phyloP scores from a whole-genome alignment of 805 yeast species.

The Candida maris region DNA sequence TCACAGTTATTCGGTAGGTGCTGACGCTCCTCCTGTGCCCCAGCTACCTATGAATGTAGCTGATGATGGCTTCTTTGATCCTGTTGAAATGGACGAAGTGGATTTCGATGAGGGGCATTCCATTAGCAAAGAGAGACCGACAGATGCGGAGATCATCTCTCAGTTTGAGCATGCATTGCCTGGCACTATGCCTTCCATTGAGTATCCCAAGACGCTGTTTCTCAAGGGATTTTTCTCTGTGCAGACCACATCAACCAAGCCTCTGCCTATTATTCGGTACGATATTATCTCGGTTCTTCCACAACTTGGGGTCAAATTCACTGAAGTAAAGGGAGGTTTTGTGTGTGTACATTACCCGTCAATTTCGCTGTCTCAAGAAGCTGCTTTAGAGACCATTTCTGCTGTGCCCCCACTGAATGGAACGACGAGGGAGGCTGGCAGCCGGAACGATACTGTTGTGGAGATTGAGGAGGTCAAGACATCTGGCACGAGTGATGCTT shows the following conservation, averaged over 20 bases:
- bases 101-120: conserved; percentile 25
- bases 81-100: conserved; percentile 41
- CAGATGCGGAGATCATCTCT: conserved; percentile 46
- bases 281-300: conserved; percentile 76
- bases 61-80: conserved; percentile 59
- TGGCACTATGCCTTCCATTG: conserved; percentile 89
- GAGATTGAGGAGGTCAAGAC: conserved; percentile 13
- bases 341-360: conserved; percentile 71
- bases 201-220: conserved; percentile 85
- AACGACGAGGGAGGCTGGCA: conserved; percentile 16
- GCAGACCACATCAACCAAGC: conserved; percentile 91
- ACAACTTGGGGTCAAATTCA: conserved; percentile 72
- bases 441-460: conserved; percentile 17
- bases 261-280: conserved; percentile 81
- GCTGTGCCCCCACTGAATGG: conserved; percentile 4
- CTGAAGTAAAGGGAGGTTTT: conserved; percentile 93
- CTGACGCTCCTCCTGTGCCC: conserved; percentile 44
- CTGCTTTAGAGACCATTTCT: not conserved
- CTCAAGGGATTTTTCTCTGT: conserved; percentile 92
- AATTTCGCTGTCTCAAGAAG: conserved; percentile 21
- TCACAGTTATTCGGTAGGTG: conserved; percentile 15
- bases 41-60: conserved; percentile 22
- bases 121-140: conserved; percentile 30
- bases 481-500: conserved; percentile 18
- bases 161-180: conserved; percentile 54